Conservation (phyloP, 1,284 basidiomycete genomes). For the Lignosus rhinocerotis region DNA sequence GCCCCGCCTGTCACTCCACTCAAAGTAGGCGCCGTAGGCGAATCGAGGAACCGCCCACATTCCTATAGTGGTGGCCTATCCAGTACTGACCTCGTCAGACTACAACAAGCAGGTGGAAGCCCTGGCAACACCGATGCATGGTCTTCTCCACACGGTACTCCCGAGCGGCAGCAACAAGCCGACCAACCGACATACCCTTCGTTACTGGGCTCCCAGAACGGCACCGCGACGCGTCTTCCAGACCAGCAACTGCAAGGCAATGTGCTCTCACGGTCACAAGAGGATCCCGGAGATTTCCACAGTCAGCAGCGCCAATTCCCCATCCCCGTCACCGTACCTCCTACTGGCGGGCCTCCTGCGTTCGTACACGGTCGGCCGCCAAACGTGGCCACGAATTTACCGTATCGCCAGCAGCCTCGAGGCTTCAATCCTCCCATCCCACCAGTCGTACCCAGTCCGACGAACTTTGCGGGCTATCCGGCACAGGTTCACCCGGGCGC, state of each 20-base stretch:
- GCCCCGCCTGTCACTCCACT: conserved; percentile 48
- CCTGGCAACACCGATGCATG: conserved; percentile 33
- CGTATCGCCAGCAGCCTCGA: conserved; percentile 57
- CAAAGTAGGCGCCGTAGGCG: conserved; percentile 50
- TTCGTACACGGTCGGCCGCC: conserved; percentile 52
- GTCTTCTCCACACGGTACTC: conserved; percentile 33
- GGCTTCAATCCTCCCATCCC: conserved; percentile 49
- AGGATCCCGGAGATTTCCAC: conserved; percentile 63
- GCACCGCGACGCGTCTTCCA: conserved; percentile 38
- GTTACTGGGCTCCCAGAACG: conserved; percentile 44
- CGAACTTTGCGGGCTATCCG: conserved; percentile 51
- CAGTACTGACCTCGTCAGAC: conserved; percentile 66
- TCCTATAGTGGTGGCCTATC: conserved; percentile 78
- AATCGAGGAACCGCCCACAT: conserved; percentile 73
- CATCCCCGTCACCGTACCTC: conserved; percentile 18
- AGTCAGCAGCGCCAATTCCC: conserved; percentile 55
- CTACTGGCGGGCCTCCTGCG: conserved; percentile 26
- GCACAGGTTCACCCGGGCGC: conserved; percentile 55
- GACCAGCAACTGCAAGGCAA: conserved; percentile 39
- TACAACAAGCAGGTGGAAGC: conserved; percentile 65
- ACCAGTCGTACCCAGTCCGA: conserved; percentile 51
- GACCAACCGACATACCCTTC: conserved; percentile 76
- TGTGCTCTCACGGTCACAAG: conserved; percentile 38
- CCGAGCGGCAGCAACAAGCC: conserved; percentile 35
- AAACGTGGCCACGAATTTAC: conserved; percentile 44